phyloP scores from a whole-genome alignment of 495 filamentous ascomycete species.

The Neurospora cerealis region DNA sequence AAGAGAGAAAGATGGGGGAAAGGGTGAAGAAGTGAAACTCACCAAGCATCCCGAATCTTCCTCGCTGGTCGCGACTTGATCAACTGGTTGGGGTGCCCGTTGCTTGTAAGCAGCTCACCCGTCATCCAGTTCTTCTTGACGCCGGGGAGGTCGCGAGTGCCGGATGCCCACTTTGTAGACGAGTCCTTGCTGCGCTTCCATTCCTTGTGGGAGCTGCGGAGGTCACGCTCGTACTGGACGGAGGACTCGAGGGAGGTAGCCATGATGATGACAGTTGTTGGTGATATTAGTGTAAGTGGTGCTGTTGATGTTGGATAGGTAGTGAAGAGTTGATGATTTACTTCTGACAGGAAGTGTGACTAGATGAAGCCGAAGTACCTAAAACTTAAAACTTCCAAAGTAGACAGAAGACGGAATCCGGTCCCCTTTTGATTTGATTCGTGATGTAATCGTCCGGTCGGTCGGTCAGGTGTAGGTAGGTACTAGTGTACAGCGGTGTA shows the following conservation, averaged over 20 bases:
- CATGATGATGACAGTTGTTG: constrained; percentile 5
- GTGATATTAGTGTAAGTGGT: background rate
- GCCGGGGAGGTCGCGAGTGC: constrained; percentile 19
- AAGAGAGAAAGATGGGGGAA: background rate
- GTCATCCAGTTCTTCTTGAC: constrained; percentile 6
- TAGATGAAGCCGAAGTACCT: background rate
- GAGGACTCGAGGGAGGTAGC: constrained; percentile 9
- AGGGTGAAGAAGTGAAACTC: background rate
- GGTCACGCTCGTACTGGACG: constrained; percentile 26
- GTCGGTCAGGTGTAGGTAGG: background rate
- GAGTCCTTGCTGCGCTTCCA: constrained; percentile 36
- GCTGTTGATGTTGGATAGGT: background rate
- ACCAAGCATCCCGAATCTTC: constrained; percentile 5
- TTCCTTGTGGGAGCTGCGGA: constrained; percentile 32
- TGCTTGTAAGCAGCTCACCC: constrained; percentile 8
- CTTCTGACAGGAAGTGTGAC: background rate
- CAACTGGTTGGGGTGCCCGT: constrained; percentile 10
- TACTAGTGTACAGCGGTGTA: background rate
- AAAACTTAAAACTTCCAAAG: background rate
- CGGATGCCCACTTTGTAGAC: constrained; percentile 30
- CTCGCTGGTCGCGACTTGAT: constrained; percentile 22
- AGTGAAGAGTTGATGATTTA: too few species aligned
- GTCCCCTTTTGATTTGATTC: background rate
- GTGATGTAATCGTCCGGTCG: background rate
- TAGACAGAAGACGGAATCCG: background rate